Conservation (phyloP, 805 yeast species). For the Myxozyma monticola region DNA sequence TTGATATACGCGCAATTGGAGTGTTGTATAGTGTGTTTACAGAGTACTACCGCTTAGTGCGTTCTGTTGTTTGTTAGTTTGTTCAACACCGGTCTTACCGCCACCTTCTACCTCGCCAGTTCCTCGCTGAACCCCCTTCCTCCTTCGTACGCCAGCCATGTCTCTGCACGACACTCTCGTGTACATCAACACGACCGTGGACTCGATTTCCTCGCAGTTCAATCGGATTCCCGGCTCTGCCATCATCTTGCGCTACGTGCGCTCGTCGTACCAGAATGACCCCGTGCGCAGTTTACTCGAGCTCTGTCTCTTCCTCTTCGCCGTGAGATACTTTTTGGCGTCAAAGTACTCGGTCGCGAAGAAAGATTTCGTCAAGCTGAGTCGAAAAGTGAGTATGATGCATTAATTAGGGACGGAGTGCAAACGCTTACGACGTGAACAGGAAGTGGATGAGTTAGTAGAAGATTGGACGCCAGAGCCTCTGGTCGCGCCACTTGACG, state of each 20-base stretch:
- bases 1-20: no score
- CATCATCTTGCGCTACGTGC: constrained; percentile 59
- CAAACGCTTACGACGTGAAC: no score
- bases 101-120: no score
- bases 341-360: constrained; percentile 75
- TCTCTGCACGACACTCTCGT: constrained; percentile 27
- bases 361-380: constrained; percentile 59
- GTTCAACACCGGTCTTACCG: no score
- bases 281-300: constrained; percentile 88
- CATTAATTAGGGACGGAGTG: background rate
- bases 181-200: constrained; percentile 26
- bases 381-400: constrained; percentile 31
- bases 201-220: constrained; percentile 26
- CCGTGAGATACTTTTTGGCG: constrained; percentile 77
- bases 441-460: constrained; percentile 77
- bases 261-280: constrained; percentile 86
- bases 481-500: constrained; percentile 53
- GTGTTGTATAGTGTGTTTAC: no score
- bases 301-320: constrained; percentile 71
- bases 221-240: constrained; percentile 43
- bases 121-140: no score
- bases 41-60: no score
- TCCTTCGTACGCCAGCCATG: constrained; percentile 4
- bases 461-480: constrained; percentile 94
- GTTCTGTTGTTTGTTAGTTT: no score